Base-by-base conservation (phyloP, 2,329 filamentous ascomycete genomes). In the Pyrenochaeta sp. region DNA sequence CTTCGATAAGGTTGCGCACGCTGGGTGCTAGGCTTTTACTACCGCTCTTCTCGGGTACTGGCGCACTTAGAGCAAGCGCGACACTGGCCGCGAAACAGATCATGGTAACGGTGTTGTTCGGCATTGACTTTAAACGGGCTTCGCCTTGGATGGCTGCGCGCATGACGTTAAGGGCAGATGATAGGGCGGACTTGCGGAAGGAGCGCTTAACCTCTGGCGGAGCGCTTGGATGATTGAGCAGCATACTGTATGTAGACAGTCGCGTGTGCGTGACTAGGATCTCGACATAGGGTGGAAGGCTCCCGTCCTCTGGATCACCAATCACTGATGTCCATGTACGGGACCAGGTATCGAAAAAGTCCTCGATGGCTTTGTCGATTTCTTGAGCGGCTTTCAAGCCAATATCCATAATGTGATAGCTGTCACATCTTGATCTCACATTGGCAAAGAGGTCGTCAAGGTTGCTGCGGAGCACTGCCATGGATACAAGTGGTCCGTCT, bases 81-180 rank as follows among this genome's bases (percentile, higher is more conserved):
- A 75, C 66, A 36, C 67, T 74, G 15, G 71, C 75, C 0, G 90
- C 89, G 62, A 91, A 91, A 1, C 89, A 90, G 12, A 92, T 90
- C 90, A 92, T 92, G 62, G 91, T 90, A 54, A 89, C 86, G 0
- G 90, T 91, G 65, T 92, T 92, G 74, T 92, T 92, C 0, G 90
- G 90, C 89, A 92, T 92, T 0, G 89, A 91, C 54, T 87, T 87
- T 0, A 92, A 81, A 59, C 89, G 85, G 0, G 83, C 80, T 69
- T 92, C 90, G 34, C 89, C 89, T 73, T 91, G 89, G 5, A 91
- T 90, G 0, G 89, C 89, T 1, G 88, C 88, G 24, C 90, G 86
- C 81, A 92, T 85, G 4, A 92, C 90, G 56, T 91, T 91, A n/a
- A 92, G 76, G 0, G 90, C 88, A 0, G 89, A 90, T 0, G 89